Evolutionary conservation across 2,329 filamentous ascomycete species (phyloP).

Genomic region (Monosporascus sp.): DNA sequence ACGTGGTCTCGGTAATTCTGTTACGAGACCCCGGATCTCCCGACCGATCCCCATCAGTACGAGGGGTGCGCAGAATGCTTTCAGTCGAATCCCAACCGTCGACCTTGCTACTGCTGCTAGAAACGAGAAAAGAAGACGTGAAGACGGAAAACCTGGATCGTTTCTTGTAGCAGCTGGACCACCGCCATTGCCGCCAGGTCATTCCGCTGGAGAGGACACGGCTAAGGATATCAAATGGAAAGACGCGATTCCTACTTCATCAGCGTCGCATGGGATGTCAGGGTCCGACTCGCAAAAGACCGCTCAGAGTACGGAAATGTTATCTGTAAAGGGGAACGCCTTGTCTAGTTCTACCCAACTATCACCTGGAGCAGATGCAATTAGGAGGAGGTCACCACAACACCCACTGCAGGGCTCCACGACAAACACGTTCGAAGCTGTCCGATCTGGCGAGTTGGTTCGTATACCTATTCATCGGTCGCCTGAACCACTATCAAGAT

Average conservation of each 20-base stretch:
- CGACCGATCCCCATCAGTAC: constrained; percentile 37
- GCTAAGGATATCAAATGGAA: constrained; percentile 34
- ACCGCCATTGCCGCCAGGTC: constrained; percentile 30
- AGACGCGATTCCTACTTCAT: constrained; percentile 25
- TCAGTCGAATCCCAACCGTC: constrained; percentile 33
- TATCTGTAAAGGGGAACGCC: constrained; percentile 30
- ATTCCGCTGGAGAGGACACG: constrained; percentile 30
- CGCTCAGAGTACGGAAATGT: constrained; percentile 12
- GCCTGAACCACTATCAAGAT: constrained; percentile 23
- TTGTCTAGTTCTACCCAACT: constrained; percentile 43
- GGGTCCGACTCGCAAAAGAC: constrained; percentile 21
- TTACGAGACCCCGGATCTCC: constrained; percentile 43
- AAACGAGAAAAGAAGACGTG: constrained; percentile 41
- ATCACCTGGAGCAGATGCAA: constrained; percentile 44
- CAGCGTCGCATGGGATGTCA: constrained; percentile 8
- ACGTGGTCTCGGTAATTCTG: constrained; percentile 7
- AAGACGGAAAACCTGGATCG: constrained; percentile 24
- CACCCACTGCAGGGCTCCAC: constrained; percentile 20
- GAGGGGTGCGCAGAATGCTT: constrained; percentile 17
- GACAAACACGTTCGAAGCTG: constrained; percentile 17
- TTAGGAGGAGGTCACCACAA: constrained; percentile 48
- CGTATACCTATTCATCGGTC: constrained; percentile 30
- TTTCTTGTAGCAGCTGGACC: constrained; percentile 30
- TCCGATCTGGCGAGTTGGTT: constrained; percentile 23
- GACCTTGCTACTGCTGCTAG: constrained; percentile 44